Conservation (phyloP, 768 basidiomycete genomes). For the Phaffia australis region DNA sequence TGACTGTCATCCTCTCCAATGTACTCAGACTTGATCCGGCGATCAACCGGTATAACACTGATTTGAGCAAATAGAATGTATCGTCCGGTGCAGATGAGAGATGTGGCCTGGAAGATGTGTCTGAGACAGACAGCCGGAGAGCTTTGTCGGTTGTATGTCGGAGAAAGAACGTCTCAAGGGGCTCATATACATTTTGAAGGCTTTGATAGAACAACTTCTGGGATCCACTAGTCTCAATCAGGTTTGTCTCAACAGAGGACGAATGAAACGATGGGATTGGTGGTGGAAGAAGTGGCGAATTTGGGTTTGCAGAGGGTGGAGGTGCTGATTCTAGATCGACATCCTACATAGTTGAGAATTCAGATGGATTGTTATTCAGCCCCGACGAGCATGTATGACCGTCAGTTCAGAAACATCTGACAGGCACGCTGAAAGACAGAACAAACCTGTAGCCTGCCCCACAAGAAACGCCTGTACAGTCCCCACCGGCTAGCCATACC, state of each 20-base stretch:
- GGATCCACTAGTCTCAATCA: not conserved
- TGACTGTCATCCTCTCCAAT: constrained; percentile 51
- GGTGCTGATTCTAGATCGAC: no score
- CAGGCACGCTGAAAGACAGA: not conserved
- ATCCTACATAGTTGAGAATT: no score
- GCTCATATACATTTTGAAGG: not conserved
- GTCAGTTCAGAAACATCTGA: not conserved
- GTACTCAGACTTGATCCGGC: constrained; percentile 59
- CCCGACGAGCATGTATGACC: no score
- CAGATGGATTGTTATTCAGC: no score
- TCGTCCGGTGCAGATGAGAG: constrained; percentile 54
- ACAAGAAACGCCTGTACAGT: constrained; percentile 75
- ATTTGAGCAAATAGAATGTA: constrained; percentile 88
- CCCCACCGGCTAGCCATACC: constrained; percentile 88
- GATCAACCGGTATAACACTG: constrained; percentile 62
- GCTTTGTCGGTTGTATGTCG: constrained; percentile 47
- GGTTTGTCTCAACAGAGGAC: not conserved
- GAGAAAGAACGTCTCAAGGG: not conserved
- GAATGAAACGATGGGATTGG: not conserved
- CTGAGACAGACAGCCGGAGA: constrained; percentile 67
- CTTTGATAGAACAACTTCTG: not conserved
- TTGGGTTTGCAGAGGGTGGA: no score
- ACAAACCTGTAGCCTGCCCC: constrained; percentile 57
- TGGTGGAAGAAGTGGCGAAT: no score
- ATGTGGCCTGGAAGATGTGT: constrained; percentile 51